Base-by-base conservation (phyloP, 805 yeast species). In the Ogataea paradorogensis region DNA sequence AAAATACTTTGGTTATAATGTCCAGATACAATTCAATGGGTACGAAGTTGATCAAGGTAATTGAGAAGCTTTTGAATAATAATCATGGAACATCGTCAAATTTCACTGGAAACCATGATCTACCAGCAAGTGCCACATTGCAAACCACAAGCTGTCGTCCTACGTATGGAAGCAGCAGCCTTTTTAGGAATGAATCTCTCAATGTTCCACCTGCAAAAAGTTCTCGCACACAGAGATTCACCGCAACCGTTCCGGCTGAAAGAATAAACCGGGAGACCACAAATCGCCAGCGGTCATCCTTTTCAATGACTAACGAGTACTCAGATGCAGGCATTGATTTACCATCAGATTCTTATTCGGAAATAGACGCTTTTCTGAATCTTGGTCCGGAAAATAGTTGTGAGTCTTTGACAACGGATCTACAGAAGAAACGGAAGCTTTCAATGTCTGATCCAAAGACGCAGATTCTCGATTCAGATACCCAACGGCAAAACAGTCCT, bases 11-110 rank as follows among this genome's bases (percentile, higher is more conserved):
- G 39, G 42, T 51, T 1, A 56, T 58, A 5, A 55, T 74, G 40
- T 53, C 73, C 7, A 56, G 62, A 37, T 69, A 65, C 6, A 74
- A 74, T 50, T 61, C 70, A 5, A 55, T 74, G 23, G 76, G 78
- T n/a, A 48, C 56, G 24, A 70, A 70, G 44, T 67, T 74, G 46
- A 62, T 69, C 35, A 61, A 65, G 18, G 66, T 73, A 40, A 73
- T 74, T 38, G 73, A 73, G 41, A 66, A 67, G 29, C 53, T 74
- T 25, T 36, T 58, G 27, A 42, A 30, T 25, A 43, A 55, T 29
- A 25, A 14, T 14, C 13, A 15, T 8, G 28, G 14, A 15, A 2
- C 14, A 9, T 33, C 22, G 3, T 15, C 33, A 9, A 20, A 25
- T 6, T 30, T 25, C n/a, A 4, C 11, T 13, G 10, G 15, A 21